Evolutionary conservation across 305 asterid genomes (phyloP).

Genomic region (Fraxinus baroniana): DNA sequence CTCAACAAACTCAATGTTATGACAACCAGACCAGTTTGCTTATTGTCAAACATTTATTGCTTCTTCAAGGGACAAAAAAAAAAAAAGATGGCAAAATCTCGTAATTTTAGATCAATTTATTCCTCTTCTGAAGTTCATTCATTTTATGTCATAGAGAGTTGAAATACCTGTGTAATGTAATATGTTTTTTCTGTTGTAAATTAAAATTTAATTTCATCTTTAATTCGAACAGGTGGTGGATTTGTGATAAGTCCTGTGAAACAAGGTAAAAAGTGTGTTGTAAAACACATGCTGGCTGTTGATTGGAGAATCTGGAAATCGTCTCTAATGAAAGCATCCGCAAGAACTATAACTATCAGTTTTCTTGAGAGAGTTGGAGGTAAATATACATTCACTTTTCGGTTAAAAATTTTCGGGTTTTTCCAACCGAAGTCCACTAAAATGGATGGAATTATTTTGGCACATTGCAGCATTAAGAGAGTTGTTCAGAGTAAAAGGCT

Average conservation of each 20-base stretch:
- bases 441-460: background rate
- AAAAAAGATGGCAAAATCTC: background rate
- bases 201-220: background rate
- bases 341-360: slow-evolving; percentile 64
- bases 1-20: background rate
- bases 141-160: background rate
- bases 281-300: slow-evolving; percentile 74
- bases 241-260: slow-evolving; percentile 65
- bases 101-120: background rate
- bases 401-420: background rate
- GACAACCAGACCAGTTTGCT: background rate
- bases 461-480: slow-evolving; percentile 68
- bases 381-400: background rate
- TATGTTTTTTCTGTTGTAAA: background rate
- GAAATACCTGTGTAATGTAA: background rate
- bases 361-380: slow-evolving; percentile 79
- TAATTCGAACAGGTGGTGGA: slow-evolving; percentile 66
- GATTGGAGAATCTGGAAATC: slow-evolving; percentile 86
- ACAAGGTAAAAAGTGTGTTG: slow-evolving; percentile 61
- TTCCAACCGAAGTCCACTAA: background rate
- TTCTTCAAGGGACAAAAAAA: background rate
- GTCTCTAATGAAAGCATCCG: slow-evolving; percentile 48
- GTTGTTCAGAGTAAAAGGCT: slow-evolving; percentile 55
- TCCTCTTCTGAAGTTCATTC: background rate
- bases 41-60: background rate